Conservation (phyloP, 331 rosid genomes). For the Rosa hybrid region DNA sequence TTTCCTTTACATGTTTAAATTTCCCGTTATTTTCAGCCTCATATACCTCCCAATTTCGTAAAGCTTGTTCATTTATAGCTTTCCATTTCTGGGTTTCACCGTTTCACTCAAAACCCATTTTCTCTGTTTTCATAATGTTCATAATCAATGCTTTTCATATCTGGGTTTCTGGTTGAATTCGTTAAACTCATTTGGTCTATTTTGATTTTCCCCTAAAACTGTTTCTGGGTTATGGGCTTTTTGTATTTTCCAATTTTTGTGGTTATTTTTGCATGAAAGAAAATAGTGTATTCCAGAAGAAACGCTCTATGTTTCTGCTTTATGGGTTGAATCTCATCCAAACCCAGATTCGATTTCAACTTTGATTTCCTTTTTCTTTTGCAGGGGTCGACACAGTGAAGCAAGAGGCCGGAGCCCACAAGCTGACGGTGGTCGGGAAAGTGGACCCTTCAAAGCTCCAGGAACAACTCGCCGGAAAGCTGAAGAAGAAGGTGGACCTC, state of each 20-base stretch:
- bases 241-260: not conserved
- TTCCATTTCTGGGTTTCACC: slow-evolving; percentile 3
- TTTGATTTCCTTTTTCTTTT: not conserved
- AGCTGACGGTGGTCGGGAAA: slow-evolving; percentile 64
- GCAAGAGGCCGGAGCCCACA: slow-evolving; percentile 52
- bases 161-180: not conserved
- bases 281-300: not conserved
- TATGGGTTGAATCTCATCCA: not conserved
- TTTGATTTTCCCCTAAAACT: not conserved
- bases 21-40: not conserved
- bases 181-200: not conserved
- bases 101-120: not conserved
- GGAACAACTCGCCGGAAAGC: slow-evolving; percentile 53
- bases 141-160: not conserved
- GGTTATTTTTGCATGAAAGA: not conserved
- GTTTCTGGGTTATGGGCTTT: not conserved
- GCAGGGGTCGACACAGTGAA: slow-evolving; percentile 58
- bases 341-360: not conserved
- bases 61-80: not conserved
- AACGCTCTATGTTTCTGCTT: not conserved
- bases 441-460: slow-evolving; percentile 63
- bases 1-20: not conserved
- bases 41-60: not conserved
- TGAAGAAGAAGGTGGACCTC: slow-evolving; percentile 71
- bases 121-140: slow-evolving; percentile 3